phyloP scores from a whole-genome alignment of 306 rosid species.

The Senna tora region DNA sequence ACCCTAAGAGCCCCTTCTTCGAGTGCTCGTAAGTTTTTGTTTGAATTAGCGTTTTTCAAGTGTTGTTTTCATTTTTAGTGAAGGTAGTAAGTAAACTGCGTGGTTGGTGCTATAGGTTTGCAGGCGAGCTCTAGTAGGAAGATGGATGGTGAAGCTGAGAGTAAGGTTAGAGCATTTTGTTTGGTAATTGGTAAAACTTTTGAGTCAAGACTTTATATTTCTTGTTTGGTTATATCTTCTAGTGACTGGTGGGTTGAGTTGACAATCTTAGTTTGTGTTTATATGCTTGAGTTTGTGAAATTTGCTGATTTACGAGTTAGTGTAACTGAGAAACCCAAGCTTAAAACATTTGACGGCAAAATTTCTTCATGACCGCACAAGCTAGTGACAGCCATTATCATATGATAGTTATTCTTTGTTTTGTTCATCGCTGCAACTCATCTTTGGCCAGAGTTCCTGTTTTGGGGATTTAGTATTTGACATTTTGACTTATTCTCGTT shows the following conservation, averaged over 20 bases:
- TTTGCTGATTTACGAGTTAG: background rate
- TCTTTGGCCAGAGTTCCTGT: background rate
- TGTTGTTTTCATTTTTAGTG: background rate
- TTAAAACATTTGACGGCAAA: background rate
- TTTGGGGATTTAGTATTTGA: conserved; percentile 11
- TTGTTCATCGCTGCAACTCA: background rate
- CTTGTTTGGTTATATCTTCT: conserved; percentile 14
- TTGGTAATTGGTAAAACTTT: background rate
- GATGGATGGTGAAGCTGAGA: conserved; percentile 47
- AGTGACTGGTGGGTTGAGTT: background rate
- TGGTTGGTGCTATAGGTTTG: conserved; percentile 53
- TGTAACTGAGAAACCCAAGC: conserved; percentile 14
- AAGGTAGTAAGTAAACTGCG: conserved; percentile 27
- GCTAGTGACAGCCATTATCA: background rate
- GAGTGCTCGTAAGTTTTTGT: conserved; percentile 48
- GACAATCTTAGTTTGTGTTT: conserved; percentile 7
- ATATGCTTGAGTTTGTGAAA: conserved; percentile 22
- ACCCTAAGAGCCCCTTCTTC: conserved; percentile 66
- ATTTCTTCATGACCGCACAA: background rate
- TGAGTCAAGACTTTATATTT: background rate
- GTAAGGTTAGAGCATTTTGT: conserved; percentile 60
- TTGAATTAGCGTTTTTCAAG: background rate
- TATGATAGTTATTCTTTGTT: background rate
- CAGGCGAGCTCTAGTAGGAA: conserved; percentile 42
- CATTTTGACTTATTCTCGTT: background rate